Percentiles rank a stretch among this genome's conserved stretches.
Conservation (phyloP, 73 alveolate species). For the Effrenium voratum region DNA sequence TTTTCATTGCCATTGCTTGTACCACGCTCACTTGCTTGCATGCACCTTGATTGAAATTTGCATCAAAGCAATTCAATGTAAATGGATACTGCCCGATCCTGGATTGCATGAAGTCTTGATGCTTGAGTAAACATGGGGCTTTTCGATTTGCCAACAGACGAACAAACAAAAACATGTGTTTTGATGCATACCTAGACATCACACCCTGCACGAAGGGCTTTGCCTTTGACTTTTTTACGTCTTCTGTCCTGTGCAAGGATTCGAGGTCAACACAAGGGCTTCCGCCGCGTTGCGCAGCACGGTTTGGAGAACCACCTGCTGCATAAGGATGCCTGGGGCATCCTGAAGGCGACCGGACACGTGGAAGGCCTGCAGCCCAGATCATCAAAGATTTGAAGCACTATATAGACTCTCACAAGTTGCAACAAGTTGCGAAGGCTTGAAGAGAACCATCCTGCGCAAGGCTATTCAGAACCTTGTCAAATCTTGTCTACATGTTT, state of each 20-base stretch:
- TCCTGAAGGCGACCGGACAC: conserved; percentile 51
- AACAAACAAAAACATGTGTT: not conserved
- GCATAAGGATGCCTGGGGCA: conserved; percentile 87
- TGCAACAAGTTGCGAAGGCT: not conserved
- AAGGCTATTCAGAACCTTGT: conserved; percentile 43
- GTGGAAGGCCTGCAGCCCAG: too few species aligned
- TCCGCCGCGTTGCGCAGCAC: conserved; percentile 51
- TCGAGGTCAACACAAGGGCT: conserved; percentile 65
- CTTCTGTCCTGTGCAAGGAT: conserved; percentile 10
- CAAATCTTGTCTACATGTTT: too few species aligned
- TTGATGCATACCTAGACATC: not conserved
- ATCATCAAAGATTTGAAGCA: too few species aligned
- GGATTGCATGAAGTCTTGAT: not conserved
- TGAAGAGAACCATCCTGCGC: conserved; percentile 59
- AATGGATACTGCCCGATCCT: not conserved
- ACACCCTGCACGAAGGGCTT: not conserved
- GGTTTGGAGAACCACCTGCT: conserved; percentile 76
- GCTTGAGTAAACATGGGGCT: not conserved
- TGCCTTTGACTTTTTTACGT: not conserved
- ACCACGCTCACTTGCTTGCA: not conserved
- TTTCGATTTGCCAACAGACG: not conserved
- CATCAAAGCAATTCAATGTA: not conserved
- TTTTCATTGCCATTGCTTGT: too few species aligned
- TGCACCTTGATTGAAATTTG: not conserved
- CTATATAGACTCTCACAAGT: too few species aligned